Percentiles rank a stretch among this genome's conserved stretches.
These are phyloP conservation scores for Drechslerella coelobrocha DNA, from an alignment of 2,329 filamentous ascomycete species.

Conservation along the genomic window DNA sequence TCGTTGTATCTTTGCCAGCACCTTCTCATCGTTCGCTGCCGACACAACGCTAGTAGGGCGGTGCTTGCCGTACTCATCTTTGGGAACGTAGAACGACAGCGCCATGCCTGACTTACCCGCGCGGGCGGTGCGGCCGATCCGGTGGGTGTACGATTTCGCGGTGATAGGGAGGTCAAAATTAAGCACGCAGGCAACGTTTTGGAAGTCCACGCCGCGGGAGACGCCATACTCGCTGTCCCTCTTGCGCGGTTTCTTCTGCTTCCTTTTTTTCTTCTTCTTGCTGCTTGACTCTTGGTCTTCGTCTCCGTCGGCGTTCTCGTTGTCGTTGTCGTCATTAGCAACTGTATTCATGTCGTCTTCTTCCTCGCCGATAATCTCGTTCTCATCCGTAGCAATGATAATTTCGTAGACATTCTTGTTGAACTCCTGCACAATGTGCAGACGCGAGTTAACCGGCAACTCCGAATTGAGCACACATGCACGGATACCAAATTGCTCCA, in stretches of 20 bases:
- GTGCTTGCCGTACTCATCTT: conserved; percentile 83
- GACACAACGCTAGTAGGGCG: conserved; percentile 79
- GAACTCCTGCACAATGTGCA: conserved; percentile 96
- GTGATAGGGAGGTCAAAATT: conserved; percentile 94
- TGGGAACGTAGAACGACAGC: conserved; percentile 89
- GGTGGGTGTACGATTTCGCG: conserved; percentile 93
- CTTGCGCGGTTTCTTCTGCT: conserved; percentile 68
- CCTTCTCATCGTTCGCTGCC: conserved; percentile 81
- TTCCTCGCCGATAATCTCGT: conserved; percentile 77
- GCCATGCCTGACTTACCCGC: conserved; percentile 93
- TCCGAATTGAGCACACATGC: conserved; percentile 94
- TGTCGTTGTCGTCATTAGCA: conserved; percentile 7
- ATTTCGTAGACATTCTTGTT: conserved; percentile 97
- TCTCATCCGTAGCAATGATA: conserved; percentile 93
- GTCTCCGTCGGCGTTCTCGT: conserved; percentile 52
- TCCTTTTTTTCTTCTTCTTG: conserved; percentile 61
- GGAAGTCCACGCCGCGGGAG: conserved; percentile 95
- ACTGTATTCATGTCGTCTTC: conserved; percentile 56
- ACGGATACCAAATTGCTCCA: conserved; percentile 95
- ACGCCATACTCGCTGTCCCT: conserved; percentile 88
- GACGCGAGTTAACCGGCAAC: conserved; percentile 86
- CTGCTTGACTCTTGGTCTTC: conserved; percentile 53
- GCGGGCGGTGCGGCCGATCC: conserved; percentile 89
- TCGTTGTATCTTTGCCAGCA: conserved; percentile 78
- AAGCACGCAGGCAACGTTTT: conserved; percentile 90